These are phyloP conservation scores for Picocystis salinarum DNA, from an alignment of 139 green algal species.

Conservation along the genomic window DNA sequence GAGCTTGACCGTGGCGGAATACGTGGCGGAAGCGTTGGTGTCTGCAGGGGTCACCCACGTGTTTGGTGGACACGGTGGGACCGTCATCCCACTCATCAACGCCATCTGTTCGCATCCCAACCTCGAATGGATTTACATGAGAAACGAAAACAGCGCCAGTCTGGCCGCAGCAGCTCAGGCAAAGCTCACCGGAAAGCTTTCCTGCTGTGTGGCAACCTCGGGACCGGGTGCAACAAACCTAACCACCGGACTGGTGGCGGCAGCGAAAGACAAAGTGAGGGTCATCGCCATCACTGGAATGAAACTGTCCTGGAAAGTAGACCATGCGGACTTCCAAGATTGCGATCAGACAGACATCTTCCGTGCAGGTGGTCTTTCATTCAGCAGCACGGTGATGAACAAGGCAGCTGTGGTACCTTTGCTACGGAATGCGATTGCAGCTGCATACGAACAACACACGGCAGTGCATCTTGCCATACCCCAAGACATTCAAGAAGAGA, in stretches of 20 bases:
- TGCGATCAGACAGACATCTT: neutral
- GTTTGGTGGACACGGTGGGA: neutral
- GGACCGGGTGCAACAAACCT: constrained; percentile 1
- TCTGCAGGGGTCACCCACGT: constrained; percentile 1
- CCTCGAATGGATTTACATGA: neutral
- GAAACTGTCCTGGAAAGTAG: neutral
- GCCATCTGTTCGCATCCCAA: neutral
- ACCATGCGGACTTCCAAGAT: constrained; percentile 1
- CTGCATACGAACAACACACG: neutral
- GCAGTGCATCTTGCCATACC: constrained; percentile 1
- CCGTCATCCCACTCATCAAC: neutral
- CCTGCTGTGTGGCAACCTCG: neutral
- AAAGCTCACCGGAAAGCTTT: neutral
- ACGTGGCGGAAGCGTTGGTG: neutral
- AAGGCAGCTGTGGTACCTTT: constrained; percentile 1
- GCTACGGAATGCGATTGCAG: neutral
- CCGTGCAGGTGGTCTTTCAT: neutral
- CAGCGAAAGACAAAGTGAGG: neutral
- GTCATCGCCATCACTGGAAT: neutral
- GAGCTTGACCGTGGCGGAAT: neutral
- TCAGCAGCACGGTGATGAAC: neutral
- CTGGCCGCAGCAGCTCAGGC: neutral
- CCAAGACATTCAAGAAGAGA: constrained; percentile 1
- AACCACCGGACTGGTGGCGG: neutral
- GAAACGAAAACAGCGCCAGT: neutral